A percentile compares a stretch with the other conserved stretches of the same genome.
Evolutionary conservation across 306 rosid species (phyloP).

Genomic region (Pterocarpus macrocarpus): DNA sequence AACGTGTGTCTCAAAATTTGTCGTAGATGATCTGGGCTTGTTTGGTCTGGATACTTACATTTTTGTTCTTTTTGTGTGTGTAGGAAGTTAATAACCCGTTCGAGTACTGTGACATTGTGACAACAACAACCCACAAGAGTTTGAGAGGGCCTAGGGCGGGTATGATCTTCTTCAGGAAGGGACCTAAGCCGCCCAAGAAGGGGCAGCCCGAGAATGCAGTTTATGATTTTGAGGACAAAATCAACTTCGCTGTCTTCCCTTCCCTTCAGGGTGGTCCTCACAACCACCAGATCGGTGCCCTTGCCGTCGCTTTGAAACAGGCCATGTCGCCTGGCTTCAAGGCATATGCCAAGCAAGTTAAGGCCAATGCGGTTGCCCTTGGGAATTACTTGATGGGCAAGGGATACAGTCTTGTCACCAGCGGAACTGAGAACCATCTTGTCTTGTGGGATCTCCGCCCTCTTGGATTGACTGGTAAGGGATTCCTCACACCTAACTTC

Average conservation of each 20-base stretch:
- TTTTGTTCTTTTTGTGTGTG: not conserved
- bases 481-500: not conserved
- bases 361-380: slow-evolving; percentile 96
- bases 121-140: slow-evolving; percentile 97
- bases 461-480: slow-evolving; percentile 93
- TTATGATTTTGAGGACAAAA: slow-evolving; percentile 90
- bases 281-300: slow-evolving; percentile 98
- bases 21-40: not conserved
- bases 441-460: slow-evolving; percentile 99
- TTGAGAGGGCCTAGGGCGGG: slow-evolving; percentile 97
- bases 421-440: slow-evolving; percentile 98
- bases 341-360: slow-evolving; percentile 91
- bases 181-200: slow-evolving; percentile 94
- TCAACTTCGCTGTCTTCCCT: slow-evolving; percentile 94
- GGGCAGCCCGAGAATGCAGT: slow-evolving; percentile 90
- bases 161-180: slow-evolving; percentile 96
- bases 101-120: slow-evolving; percentile 89
- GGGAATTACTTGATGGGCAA: slow-evolving; percentile 82
- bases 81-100: slow-evolving; percentile 91
- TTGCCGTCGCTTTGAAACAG: slow-evolving; percentile 96
- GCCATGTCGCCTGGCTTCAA: slow-evolving; percentile 79
- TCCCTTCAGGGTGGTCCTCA: slow-evolving; percentile 99
- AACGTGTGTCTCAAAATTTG: not conserved
- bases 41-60: not conserved
- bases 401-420: slow-evolving; percentile 92